Evolutionary conservation across 345 rosid genomes (phyloP), one percentile per base, ranked within the genome.

Genomic region (Hibiscus trionum): DNA sequence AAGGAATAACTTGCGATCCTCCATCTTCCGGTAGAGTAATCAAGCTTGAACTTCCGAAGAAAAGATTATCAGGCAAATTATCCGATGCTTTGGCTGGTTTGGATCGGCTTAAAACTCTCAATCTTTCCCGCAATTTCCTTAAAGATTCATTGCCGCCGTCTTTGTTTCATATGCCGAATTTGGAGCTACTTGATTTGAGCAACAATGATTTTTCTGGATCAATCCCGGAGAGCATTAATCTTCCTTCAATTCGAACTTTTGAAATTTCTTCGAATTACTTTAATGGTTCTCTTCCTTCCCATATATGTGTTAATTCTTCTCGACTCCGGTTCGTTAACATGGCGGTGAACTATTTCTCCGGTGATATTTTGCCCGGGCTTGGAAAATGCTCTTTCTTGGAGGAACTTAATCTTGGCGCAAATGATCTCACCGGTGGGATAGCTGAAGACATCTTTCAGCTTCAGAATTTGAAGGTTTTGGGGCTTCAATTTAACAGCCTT

Each of bases 351-450:
- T 84, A 81, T 70, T 85, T 91, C 79, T 66, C 86, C 31, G 91
- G 94, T 61, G 66, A 55, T 14, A 71, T 91, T 71, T 68, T 69
- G 70, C 72, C 79, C 0, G 91, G 88, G 21, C 72, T 87, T 1
- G 88, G 86, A 35, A 66, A 67, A 35, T 88, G 95, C 58, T 61
- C 72, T 58, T 73, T 16, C 37, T 78, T 91, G 16, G 84, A 83
- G 80, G 76, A 80, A 39, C 83, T 91, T 3, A 79, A 77, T 80
- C 82, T 91, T n/a, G 89, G 88, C 65, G 77, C 80, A 88, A 91
- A 91, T 74, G 63, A 81, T 31, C 87, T 89, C 61, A 78, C 78
- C 27, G 97, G 91, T 52, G 80, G 65, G 12, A 75, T 91, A 52
- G 71, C 81, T 50, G 79, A 74, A 7, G 93, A 83, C 33, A 58